Conservation (phyloP, 441 rosid genomes). For the Pelargonium fulgidum region DNA sequence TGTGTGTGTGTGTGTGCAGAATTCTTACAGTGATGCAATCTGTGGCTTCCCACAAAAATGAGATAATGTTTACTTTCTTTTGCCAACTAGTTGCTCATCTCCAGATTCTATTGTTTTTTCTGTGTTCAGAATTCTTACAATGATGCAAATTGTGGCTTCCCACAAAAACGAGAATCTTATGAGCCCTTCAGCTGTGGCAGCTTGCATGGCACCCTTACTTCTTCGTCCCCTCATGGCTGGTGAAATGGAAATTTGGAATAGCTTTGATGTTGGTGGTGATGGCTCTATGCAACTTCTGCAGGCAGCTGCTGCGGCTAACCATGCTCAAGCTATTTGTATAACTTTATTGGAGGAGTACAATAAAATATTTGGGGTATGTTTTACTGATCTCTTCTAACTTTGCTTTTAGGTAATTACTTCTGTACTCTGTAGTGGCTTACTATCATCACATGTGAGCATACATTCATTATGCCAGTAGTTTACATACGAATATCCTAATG, state of each 20-base stretch:
- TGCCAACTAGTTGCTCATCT: slow-evolving; percentile 10
- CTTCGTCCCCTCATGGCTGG: slow-evolving; percentile 97
- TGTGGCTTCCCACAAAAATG: no score
- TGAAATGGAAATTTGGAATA: slow-evolving; percentile 85
- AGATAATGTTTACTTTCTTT: not conserved
- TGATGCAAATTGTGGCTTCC: slow-evolving; percentile 91
- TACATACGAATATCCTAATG: not conserved
- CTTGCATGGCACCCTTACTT: slow-evolving; percentile 99
- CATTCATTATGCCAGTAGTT: not conserved
- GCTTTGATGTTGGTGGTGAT: slow-evolving; percentile 86
- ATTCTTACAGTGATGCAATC: no score
- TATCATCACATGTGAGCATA: not conserved
- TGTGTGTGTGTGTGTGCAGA: no score
- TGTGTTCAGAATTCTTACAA: slow-evolving; percentile 64
- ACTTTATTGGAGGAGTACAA: slow-evolving; percentile 84
- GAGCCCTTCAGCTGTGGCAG: slow-evolving; percentile 98
- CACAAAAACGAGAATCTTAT: slow-evolving; percentile 70
- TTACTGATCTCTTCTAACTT: slow-evolving; percentile 8
- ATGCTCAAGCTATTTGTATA: slow-evolving; percentile 95
- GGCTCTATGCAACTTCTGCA: slow-evolving; percentile 86
- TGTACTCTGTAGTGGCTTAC: not conserved
- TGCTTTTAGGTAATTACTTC: not conserved
- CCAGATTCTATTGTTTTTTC: slow-evolving; percentile 11
- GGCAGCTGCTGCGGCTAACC: slow-evolving; percentile 99
- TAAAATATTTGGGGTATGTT: slow-evolving; percentile 79